Evolutionary conservation across 2,329 filamentous ascomycete genomes (phyloP).

Genomic region (Pseudovirgaria hyperparasitica): DNA sequence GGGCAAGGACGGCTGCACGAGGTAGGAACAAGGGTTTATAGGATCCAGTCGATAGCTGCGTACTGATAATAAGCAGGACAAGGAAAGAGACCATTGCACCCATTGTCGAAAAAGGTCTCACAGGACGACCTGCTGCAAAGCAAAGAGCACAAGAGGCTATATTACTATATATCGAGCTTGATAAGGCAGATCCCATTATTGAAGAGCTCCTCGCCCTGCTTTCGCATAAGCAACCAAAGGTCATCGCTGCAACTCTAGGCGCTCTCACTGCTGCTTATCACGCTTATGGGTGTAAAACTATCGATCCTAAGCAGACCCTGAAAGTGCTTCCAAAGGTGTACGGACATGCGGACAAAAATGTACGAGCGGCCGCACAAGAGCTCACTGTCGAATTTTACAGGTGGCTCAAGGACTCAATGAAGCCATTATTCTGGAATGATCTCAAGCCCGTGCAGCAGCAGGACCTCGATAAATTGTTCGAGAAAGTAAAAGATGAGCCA

Average conservation of each 20-base stretch:
- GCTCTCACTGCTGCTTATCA: constrained; percentile 78
- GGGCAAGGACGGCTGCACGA: constrained; percentile 62
- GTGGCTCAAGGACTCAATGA: constrained; percentile 96
- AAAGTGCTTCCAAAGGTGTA: constrained; percentile 85
- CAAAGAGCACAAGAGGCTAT: constrained; percentile 75
- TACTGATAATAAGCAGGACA: constrained; percentile 39
- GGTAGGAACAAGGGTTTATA: constrained; percentile 30
- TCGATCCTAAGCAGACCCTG: constrained; percentile 83
- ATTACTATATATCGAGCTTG: constrained; percentile 79
- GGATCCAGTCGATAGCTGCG: constrained; percentile 1
- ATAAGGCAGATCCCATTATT: constrained; percentile 71
- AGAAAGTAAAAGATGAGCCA: constrained; percentile 79
- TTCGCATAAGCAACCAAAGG: constrained; percentile 82
- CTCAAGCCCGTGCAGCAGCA: constrained; percentile 90
- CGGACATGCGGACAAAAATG: constrained; percentile 94
- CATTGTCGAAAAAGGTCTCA: constrained; percentile 86
- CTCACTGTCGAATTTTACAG: constrained; percentile 89
- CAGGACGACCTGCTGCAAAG: constrained; percentile 80
- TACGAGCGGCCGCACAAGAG: constrained; percentile 84
- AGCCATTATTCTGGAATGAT: constrained; percentile 93
- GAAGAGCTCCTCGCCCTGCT: constrained; percentile 79
- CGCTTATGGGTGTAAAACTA: constrained; percentile 86
- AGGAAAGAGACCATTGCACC: constrained; percentile 60
- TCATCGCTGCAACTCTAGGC: constrained; percentile 62
- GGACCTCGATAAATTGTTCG: constrained; percentile 87